Evolutionary conservation across 768 basidiomycete genomes (phyloP).

Genomic region (Pisolithus albus): DNA sequence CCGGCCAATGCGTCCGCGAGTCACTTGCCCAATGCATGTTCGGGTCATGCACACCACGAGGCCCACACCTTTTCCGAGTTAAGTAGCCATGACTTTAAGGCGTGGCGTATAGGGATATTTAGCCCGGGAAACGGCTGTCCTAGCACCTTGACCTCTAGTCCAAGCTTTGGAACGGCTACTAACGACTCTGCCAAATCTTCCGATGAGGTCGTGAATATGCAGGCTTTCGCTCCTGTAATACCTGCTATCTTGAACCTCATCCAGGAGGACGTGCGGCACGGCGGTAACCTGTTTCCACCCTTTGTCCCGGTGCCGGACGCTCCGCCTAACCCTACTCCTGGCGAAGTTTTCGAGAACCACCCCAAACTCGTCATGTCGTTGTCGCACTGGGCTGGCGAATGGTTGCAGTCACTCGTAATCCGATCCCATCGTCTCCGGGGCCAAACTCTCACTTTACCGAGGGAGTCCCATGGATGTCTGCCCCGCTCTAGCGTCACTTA

Average conservation of each 20-base stretch:
- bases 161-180: conserved; percentile 4
- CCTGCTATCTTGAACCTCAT: background rate
- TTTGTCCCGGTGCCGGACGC: background rate
- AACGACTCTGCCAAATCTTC: conserved; percentile 1
- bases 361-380: conserved; percentile 7
- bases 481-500: conserved; percentile 11
- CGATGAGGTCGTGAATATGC: background rate
- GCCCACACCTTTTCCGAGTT: conserved; percentile 1
- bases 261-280: background rate
- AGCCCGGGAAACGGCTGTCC: conserved; percentile 6
- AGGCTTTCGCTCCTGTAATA: background rate
- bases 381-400: conserved; percentile 21
- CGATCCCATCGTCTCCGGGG: conserved; percentile 13
- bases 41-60: conserved; percentile 15
- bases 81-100: conserved; percentile 20
- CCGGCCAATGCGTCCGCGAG: conserved; percentile 1
- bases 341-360: background rate
- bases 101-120: conserved; percentile 14
- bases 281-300: background rate
- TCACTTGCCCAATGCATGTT: conserved; percentile 5
- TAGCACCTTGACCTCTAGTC: conserved; percentile 8
- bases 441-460: conserved; percentile 18
- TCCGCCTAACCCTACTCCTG: background rate
- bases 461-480: conserved; percentile 4
- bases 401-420: conserved; percentile 20